Percentiles rank a stretch among this genome's conserved stretches.
Evolutionary conservation across 1,139 yeast species (phyloP).

Genomic region (Nakaseomyces nivariensis): DNA sequence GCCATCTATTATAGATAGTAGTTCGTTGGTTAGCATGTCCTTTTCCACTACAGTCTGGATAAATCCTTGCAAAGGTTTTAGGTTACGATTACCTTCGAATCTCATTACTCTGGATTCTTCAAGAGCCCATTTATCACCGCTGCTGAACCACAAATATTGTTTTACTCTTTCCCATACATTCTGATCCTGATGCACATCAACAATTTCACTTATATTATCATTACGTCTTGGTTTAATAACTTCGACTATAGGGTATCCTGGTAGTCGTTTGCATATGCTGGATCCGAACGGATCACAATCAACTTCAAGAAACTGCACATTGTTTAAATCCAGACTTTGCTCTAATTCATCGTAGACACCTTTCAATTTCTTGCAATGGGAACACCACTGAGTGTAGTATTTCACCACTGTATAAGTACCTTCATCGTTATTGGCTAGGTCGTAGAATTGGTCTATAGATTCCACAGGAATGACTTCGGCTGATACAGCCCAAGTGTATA

Average conservation of each 20-base stretch:
- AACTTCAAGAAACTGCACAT: constrained; percentile 23
- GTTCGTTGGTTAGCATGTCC: background rate
- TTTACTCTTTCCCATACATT: constrained; percentile 8
- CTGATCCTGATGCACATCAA: constrained; percentile 1
- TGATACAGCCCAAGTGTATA: background rate
- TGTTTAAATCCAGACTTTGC: constrained; percentile 6
- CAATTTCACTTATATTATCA: background rate
- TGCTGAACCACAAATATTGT: constrained; percentile 6
- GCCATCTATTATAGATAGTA: background rate
- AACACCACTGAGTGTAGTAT: constrained; percentile 54
- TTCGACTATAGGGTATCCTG: constrained; percentile 29
- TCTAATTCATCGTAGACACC: constrained; percentile 38
- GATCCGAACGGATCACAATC: constrained; percentile 28
- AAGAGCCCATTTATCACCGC: constrained; percentile 12
- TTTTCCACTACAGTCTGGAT: constrained; percentile 10
- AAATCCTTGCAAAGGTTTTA: constrained; percentile 15
- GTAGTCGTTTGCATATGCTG: constrained; percentile 22
- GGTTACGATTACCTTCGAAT: constrained; percentile 21
- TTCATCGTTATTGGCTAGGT: constrained; percentile 16
- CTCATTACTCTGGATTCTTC: constrained; percentile 16
- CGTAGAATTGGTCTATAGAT: constrained; percentile 22
- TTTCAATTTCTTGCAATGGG: constrained; percentile 62
- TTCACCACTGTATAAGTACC: constrained; percentile 31
- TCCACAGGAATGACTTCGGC: constrained; percentile 5
- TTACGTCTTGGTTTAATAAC: constrained; percentile 17